phyloP scores from a whole-genome alignment of 2,329 filamentous ascomycete genomes.

The Scedosporium boydii region DNA sequence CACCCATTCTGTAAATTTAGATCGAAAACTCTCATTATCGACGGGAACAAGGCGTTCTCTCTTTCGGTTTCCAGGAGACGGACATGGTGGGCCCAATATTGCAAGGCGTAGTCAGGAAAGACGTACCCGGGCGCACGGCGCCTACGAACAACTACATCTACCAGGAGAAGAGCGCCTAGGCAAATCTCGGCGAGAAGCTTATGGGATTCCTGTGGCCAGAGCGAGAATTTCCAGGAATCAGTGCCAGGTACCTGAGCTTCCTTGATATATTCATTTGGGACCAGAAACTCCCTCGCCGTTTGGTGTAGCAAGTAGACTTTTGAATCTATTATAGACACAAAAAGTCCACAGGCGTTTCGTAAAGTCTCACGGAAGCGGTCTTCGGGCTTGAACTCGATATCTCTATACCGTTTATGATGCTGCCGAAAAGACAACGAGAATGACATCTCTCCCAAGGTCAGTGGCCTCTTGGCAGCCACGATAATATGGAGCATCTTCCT shows the following conservation, averaged over 20 bases:
- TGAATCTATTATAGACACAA: conserved; percentile 16
- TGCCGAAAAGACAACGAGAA: conserved; percentile 9
- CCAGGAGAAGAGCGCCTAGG: background rate
- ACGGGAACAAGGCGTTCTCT: background rate
- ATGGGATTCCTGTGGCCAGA: background rate
- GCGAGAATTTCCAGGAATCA: background rate
- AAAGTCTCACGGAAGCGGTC: conserved; percentile 9
- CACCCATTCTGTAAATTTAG: background rate
- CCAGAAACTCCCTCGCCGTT: conserved; percentile 21
- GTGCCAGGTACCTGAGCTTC: background rate
- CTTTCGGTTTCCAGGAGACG: background rate
- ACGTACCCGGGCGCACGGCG: too few relatives aligned
- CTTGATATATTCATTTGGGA: background rate
- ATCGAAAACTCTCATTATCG: background rate
- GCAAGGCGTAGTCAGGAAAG: conserved; percentile 11
- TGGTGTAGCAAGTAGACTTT: conserved; percentile 20
- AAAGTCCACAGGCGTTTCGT: conserved; percentile 20
- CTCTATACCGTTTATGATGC: background rate
- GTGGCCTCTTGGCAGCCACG: conserved; percentile 13
- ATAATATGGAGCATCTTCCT: conserved; percentile 15
- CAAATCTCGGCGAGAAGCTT: background rate
- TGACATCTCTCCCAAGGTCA: conserved; percentile 15
- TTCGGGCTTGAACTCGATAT: background rate
- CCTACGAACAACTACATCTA: too few relatives aligned
- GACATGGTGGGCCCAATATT: conserved; percentile 9